Evolutionary conservation across 495 filamentous ascomycete genomes (phyloP).

Genomic region (Chaetomium tenue): DNA sequence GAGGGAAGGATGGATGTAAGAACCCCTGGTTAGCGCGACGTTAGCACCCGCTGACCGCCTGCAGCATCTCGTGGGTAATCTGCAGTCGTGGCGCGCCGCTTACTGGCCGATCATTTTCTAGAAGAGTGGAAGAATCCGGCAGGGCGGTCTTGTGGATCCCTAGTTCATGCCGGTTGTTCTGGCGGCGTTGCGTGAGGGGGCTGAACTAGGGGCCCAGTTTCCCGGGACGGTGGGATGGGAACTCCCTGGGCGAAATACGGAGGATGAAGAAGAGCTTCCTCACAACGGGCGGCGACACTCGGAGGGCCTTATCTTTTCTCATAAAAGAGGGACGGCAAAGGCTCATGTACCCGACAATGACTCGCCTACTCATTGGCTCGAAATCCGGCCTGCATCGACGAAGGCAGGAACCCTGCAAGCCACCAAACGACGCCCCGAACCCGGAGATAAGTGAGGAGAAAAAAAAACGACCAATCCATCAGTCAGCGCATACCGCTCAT

Average conservation of each 20-base stretch:
- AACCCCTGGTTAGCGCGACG: slow-evolving; percentile 20
- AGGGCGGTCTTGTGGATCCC: neutral
- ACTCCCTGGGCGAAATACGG: neutral
- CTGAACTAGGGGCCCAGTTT: neutral
- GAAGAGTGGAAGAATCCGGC: neutral
- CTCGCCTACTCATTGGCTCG: neutral
- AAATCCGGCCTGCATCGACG: neutral
- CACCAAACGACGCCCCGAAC: neutral
- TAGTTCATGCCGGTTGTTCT: neutral
- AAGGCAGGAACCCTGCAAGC: neutral
- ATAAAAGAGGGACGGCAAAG: neutral
- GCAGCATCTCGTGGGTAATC: slow-evolving; percentile 7
- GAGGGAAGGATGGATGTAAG: slow-evolving; percentile 14
- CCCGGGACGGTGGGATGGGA: neutral
- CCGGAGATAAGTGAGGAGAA: slow-evolving; percentile 8
- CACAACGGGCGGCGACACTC: neutral
- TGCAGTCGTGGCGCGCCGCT: neutral
- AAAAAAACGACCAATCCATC: neutral
- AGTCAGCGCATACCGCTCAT: slow-evolving; percentile 8
- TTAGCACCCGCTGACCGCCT: slow-evolving; percentile 24
- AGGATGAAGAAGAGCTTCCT: neutral
- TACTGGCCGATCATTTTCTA: slow-evolving; percentile 12
- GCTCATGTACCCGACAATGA: too few relatives aligned
- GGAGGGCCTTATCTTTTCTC: neutral
- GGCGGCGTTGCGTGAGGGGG: slow-evolving; percentile 1